A percentile compares a stretch with the other conserved stretches of the same genome.
Evolutionary conservation across 768 basidiomycete species (phyloP).

Genomic region (Boletus huronensis): DNA sequence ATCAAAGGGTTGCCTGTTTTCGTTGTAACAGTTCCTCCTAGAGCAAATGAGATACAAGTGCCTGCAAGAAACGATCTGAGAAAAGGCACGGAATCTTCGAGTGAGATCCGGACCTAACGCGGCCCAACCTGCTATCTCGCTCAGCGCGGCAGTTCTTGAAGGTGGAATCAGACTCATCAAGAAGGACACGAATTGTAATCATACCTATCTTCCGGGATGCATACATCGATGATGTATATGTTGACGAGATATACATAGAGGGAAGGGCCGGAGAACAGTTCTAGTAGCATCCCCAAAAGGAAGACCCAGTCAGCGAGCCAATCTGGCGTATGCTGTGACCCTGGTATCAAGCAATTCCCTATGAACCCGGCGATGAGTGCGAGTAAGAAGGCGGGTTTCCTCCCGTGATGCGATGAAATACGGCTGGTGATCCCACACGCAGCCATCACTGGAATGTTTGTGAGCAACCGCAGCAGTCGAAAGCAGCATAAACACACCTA

Average conservation of each 20-base stretch:
- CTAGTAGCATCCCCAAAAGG: constrained; percentile 15
- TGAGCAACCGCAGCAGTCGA: background rate
- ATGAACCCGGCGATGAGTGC: constrained; percentile 4
- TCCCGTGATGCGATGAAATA: constrained; percentile 27
- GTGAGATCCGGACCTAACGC: constrained; percentile 20
- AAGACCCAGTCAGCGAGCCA: constrained; percentile 18
- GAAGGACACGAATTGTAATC: background rate
- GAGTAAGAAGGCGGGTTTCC: constrained; percentile 22
- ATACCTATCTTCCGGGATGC: constrained; percentile 24
- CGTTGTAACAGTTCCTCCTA: constrained; percentile 32
- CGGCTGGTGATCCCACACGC: constrained; percentile 22
- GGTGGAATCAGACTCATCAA: constrained; percentile 2
- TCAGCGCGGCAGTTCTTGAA: constrained; percentile 26
- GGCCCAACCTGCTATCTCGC: constrained; percentile 28
- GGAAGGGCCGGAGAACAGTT: constrained; percentile 13
- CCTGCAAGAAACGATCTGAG: constrained; percentile 15
- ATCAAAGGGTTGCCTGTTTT: constrained; percentile 18
- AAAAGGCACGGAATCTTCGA: background rate
- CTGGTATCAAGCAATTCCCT: constrained; percentile 14
- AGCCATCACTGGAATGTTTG: constrained; percentile 17
- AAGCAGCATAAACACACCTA: constrained; percentile 13
- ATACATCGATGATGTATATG: constrained; percentile 29
- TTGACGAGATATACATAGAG: constrained; percentile 21
- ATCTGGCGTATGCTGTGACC: constrained; percentile 14
- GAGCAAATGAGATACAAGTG: constrained; percentile 23